A percentile compares a stretch with the other conserved stretches of the same genome.
These are phyloP conservation scores for Tricladium varicosporioides DNA, from an alignment of 2,329 filamentous ascomycete genomes.

Conservation along the genomic window DNA sequence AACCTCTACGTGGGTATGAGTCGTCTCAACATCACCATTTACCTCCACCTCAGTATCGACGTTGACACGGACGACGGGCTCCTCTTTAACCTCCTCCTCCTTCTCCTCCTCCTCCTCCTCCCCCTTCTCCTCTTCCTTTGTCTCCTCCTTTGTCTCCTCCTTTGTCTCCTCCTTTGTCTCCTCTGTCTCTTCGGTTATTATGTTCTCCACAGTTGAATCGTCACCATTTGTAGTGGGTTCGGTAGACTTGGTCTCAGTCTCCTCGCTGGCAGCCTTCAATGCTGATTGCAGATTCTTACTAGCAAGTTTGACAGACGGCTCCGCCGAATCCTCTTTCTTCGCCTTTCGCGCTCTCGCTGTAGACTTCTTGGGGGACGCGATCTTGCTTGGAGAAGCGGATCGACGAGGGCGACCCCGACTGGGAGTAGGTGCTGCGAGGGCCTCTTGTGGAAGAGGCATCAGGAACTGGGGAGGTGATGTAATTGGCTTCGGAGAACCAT, in stretches of 20 bases:
- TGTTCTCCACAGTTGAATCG: slow-evolving; percentile 23
- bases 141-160: slow-evolving; percentile 22
- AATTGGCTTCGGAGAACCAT: slow-evolving; percentile 67
- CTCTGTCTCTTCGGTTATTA: slow-evolving; percentile 20
- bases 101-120: slow-evolving; percentile 12
- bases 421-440: slow-evolving; percentile 34
- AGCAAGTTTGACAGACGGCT: slow-evolving; percentile 46
- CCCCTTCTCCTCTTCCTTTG: slow-evolving; percentile 42
- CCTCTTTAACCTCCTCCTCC: slow-evolving; percentile 39
- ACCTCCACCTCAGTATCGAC: slow-evolving; percentile 62
- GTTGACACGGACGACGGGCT: slow-evolving; percentile 64
- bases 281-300: slow-evolving; percentile 47
- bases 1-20: slow-evolving; percentile 70
- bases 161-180: too few species aligned
- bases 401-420: slow-evolving; percentile 50
- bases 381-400: slow-evolving; percentile 53
- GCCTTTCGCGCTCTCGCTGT: slow-evolving; percentile 41
- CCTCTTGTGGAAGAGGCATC: slow-evolving; percentile 43
- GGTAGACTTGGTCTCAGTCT: neutral
- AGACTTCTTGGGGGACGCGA: slow-evolving; percentile 45
- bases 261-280: slow-evolving; percentile 41
- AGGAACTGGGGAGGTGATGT: slow-evolving; percentile 76
- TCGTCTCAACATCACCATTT: slow-evolving; percentile 60
- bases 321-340: slow-evolving; percentile 42
- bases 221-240: slow-evolving; percentile 19